A percentile compares a stretch with the other conserved stretches of the same genome.
phyloP scores from a whole-genome alignment of 208 protist species.

The Trypanosomatidae sp. region DNA sequence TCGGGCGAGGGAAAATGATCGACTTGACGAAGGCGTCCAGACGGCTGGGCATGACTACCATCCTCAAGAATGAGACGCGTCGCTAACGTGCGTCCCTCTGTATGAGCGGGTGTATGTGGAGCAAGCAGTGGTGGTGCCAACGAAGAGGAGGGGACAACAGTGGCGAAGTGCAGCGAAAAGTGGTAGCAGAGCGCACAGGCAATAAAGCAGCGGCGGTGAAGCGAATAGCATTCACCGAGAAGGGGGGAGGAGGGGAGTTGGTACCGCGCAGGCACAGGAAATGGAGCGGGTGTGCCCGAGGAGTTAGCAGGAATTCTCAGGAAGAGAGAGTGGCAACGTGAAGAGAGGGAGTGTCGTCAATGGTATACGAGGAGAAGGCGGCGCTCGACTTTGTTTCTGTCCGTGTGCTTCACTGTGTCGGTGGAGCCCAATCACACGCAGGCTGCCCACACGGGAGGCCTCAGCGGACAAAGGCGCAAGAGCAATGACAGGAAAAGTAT shows the following conservation, averaged over 20 bases:
- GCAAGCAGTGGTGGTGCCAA: background rate
- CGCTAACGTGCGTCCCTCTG: background rate
- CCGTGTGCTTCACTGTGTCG: background rate
- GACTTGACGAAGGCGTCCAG: conserved; percentile 72
- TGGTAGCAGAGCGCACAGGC: background rate
- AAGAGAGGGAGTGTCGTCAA: background rate
- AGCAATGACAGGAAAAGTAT: background rate
- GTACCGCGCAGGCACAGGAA: background rate
- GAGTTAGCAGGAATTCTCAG: background rate
- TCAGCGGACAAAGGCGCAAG: background rate
- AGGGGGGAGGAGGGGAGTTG: background rate
- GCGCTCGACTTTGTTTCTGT: background rate
- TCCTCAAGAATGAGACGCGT: background rate
- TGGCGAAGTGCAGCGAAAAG: background rate
- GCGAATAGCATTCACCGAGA: background rate
- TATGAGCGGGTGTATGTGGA: background rate
- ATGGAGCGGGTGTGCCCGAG: background rate
- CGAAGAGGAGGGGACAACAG: background rate
- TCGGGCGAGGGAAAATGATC: conserved; percentile 69
- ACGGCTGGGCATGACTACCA: conserved; percentile 38
- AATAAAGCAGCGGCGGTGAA: background rate
- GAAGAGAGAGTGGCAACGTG: conserved; percentile 10
- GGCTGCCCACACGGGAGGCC: background rate
- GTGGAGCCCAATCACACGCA: background rate
- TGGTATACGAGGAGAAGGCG: background rate